Percentiles rank a stretch among this genome's conserved stretches.
These are phyloP conservation scores for Kickxella alabastrina DNA, from an alignment of 192 early-diverging fungal genomes.

Conservation along the genomic window DNA sequence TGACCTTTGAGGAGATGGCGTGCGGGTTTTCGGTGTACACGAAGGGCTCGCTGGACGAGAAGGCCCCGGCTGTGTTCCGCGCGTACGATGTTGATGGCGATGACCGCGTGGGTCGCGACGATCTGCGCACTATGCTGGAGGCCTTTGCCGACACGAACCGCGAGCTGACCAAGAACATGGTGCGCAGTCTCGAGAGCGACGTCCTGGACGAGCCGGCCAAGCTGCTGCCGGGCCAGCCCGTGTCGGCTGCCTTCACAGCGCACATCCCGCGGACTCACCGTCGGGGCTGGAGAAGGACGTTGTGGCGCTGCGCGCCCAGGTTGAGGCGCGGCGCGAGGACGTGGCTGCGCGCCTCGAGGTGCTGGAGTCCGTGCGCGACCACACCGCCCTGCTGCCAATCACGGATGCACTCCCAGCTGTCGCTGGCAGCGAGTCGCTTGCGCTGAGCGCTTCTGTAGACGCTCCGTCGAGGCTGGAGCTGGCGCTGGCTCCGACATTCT, in stretches of 20 bases:
- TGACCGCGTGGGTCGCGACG: constrained; percentile 76
- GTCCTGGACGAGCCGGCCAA: constrained; percentile 57
- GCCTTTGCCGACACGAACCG: constrained; percentile 88
- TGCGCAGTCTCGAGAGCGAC: constrained; percentile 83
- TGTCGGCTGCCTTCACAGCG: constrained; percentile 85
- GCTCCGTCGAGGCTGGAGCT: constrained; percentile 13
- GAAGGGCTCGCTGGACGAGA: constrained; percentile 87
- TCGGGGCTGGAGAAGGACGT: constrained; percentile 31
- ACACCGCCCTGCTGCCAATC: too few species aligned
- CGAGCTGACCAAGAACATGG: constrained; percentile 84
- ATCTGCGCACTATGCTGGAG: constrained; percentile 86
- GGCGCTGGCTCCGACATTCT: constrained; percentile 34
- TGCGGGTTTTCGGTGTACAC: constrained; percentile 74
- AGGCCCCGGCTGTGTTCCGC: constrained; percentile 72
- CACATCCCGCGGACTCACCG: constrained; percentile 56
- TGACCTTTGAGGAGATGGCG: constrained; percentile 82
- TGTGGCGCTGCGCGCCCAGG: constrained; percentile 42
- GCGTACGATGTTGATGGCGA: constrained; percentile 91
- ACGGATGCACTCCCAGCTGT: too few species aligned
- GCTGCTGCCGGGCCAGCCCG: constrained; percentile 64
- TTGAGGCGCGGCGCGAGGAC: constrained; percentile 13
- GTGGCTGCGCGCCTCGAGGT: constrained; percentile 22
- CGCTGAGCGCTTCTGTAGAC: constrained; percentile 13
- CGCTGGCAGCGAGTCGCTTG: constrained; percentile 15
- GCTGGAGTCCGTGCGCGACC: constrained; percentile 13